Evolutionary conservation across 352 stramenopile species (phyloP), one percentile per base, ranked within the genome.

Genomic region (Globisporangium emineosum): DNA sequence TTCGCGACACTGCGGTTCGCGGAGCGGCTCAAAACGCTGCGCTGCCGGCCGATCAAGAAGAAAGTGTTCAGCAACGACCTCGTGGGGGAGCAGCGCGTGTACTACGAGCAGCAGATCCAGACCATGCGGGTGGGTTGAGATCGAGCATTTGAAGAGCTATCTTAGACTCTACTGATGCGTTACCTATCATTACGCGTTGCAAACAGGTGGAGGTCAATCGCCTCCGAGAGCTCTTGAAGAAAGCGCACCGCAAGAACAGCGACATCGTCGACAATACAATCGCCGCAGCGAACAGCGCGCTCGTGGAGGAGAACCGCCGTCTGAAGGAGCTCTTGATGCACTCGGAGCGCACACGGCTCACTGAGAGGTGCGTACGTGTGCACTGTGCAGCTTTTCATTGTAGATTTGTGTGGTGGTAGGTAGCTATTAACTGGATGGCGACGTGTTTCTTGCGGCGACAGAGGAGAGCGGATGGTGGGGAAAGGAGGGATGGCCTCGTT

Each of bases 1-100:
- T 89, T 86, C 53, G 79, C 83, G 27, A 93, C 83, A 1, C 64
- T 93, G 50, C 70, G 83, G 9, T 91, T 93, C 56, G 81, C 81
- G 15, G 81, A 93, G 58, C 76, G 81, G 1, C 69, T 93, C 19
- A 82, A 86, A 65, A 57, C 79, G 3, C 66, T 93, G 15, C 75
- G 77, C 9, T 89, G 79, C 58, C 68, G 70, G 0, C 83, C 83
- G n/a, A 72, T 88, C 49, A 72, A 76, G 0, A 69, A 79, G 21
- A 75, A 74, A n/a, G 60, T 86, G 17, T 74, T 88, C 21, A 75
- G 73, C 30, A 88, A 67, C 40, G 79, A 90, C 57, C 57, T 75
- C 40, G 35, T 82, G 29, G 74, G 80, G 1, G 83, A 89, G 19
- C 78, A 89, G 64, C 70, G 81, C 3, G 29, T 78, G 7, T 89